phyloP scores from a whole-genome alignment of 352 stramenopile species.

The Phytophthora meadii region DNA sequence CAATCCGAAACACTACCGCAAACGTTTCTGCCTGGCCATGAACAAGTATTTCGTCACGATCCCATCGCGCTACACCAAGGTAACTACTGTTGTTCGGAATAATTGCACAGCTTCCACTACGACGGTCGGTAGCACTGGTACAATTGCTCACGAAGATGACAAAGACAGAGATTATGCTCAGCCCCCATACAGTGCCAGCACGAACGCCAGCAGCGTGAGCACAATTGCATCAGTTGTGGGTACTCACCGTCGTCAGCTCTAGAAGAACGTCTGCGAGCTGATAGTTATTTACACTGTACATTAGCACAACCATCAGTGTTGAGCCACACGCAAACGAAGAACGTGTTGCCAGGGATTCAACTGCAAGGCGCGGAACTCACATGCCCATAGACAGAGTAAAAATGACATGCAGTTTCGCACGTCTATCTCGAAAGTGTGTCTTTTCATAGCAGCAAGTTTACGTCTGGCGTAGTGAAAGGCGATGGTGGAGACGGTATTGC shows the following conservation, averaged over 20 bases:
- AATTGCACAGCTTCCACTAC: constrained; percentile 29
- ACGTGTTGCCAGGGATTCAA: constrained; percentile 7
- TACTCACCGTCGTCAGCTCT: constrained; percentile 27
- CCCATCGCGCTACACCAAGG: constrained; percentile 86
- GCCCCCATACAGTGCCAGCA: constrained; percentile 39
- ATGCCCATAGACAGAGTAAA: constrained; percentile 32
- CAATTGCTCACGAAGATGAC: constrained; percentile 37
- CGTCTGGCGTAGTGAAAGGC: background rate
- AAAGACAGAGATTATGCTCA: constrained; percentile 39
- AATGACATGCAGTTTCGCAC: constrained; percentile 40
- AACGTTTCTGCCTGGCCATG: constrained; percentile 87
- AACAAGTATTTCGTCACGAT: constrained; percentile 92
- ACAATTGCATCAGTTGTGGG: constrained; percentile 28
- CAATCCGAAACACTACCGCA: constrained; percentile 88
- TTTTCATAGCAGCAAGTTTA: constrained; percentile 16
- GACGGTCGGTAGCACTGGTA: constrained; percentile 30
- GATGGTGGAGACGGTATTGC: constrained; percentile 34
- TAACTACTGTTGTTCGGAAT: constrained; percentile 68
- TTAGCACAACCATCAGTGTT: constrained; percentile 21
- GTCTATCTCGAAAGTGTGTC: constrained; percentile 12
- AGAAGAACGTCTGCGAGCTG: constrained; percentile 5
- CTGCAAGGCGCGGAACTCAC: background rate
- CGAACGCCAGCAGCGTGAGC: constrained; percentile 37
- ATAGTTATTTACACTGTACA: constrained; percentile 39
- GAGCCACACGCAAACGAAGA: background rate